Evolutionary conservation across 805 yeast species (phyloP).

Genomic region (Schizosaccharomyces japonicus): DNA sequence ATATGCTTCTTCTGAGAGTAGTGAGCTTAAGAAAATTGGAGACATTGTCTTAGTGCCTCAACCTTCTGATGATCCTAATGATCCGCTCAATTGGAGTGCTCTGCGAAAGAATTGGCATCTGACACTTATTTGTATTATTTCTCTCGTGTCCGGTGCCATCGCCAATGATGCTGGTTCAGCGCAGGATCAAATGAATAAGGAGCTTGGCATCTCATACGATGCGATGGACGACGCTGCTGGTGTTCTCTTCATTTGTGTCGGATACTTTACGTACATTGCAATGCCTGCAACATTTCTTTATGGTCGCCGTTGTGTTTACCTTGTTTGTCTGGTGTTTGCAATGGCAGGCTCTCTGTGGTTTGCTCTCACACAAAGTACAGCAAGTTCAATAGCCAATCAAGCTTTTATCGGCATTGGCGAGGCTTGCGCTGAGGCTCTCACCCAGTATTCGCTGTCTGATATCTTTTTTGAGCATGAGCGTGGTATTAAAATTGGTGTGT

Average conservation of each 20-base stretch:
- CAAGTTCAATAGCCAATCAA: slow-evolving; percentile 10
- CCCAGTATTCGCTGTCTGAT: slow-evolving; percentile 42
- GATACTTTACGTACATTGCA: not conserved
- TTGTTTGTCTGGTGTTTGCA: not conserved
- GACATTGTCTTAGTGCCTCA: slow-evolving; percentile 35
- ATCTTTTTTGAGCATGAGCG: slow-evolving; percentile 56
- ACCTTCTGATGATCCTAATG: slow-evolving; percentile 46
- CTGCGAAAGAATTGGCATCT: slow-evolving; percentile 10
- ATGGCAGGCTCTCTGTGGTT: not conserved
- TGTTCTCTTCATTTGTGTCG: not conserved
- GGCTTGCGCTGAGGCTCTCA: slow-evolving; percentile 50
- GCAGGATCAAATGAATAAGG: slow-evolving; percentile 2
- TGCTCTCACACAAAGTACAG: not conserved
- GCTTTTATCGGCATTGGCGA: slow-evolving; percentile 30
- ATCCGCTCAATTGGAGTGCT: slow-evolving; percentile 42
- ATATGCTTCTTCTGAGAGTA: not conserved
- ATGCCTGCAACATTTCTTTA: slow-evolving; percentile 1
- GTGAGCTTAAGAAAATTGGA: not conserved
- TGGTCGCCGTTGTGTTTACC: slow-evolving; percentile 4
- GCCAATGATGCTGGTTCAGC: slow-evolving; percentile 3
- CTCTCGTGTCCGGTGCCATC: not conserved
- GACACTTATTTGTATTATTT: not conserved
- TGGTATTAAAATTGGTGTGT: slow-evolving; percentile 46
- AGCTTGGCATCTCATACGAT: slow-evolving; percentile 1
- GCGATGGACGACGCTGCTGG: slow-evolving; percentile 3